Evolutionary conservation across 495 filamentous ascomycete genomes (phyloP).

Genomic region (Penicillium lagena): DNA sequence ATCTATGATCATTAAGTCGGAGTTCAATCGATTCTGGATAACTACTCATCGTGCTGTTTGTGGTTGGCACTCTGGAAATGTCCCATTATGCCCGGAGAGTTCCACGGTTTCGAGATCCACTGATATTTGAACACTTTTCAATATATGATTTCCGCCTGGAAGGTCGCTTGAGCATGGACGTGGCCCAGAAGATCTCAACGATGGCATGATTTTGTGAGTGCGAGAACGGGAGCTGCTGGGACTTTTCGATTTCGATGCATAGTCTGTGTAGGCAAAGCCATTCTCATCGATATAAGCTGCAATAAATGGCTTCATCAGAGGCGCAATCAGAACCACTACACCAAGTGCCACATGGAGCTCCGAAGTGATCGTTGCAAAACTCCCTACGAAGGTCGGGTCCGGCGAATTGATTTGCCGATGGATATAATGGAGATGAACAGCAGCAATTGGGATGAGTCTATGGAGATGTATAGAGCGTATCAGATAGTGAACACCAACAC

Average conservation of each 20-base stretch:
- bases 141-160: neutral
- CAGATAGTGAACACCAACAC: neutral
- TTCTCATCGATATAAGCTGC: constrained; percentile 27
- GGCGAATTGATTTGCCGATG: constrained; percentile 11
- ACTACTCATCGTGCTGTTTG: neutral
- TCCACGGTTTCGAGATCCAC: constrained; percentile 5
- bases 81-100: neutral
- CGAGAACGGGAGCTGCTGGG: neutral
- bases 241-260: constrained; percentile 1
- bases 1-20: too few species aligned
- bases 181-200: neutral
- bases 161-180: neutral
- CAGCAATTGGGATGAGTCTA: constrained; percentile 21
- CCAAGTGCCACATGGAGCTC: constrained; percentile 21
- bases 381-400: constrained; percentile 13
- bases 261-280: constrained; percentile 22
- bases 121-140: constrained; percentile 7
- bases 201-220: neutral
- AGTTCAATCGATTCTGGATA: neutral
- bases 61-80: neutral
- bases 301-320: constrained; percentile 34
- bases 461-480: neutral
- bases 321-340: constrained; percentile 15
- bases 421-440: constrained; percentile 15
- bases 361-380: constrained; percentile 15